phyloP scores from a whole-genome alignment of 768 basidiomycete species.

The Suillus subluteus region DNA sequence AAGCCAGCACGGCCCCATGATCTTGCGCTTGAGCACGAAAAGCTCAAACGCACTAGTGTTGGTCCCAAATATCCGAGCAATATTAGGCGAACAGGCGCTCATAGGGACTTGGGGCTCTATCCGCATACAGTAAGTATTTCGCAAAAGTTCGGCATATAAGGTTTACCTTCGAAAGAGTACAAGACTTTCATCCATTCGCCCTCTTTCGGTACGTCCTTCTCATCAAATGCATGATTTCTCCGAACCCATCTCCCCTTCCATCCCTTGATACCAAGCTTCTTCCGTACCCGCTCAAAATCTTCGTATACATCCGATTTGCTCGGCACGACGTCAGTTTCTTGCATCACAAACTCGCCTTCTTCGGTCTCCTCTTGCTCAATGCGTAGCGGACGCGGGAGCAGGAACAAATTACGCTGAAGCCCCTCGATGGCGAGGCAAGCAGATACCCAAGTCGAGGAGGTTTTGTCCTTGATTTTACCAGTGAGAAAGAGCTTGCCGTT shows the following conservation, averaged over 20 bases:
- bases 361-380: conserved; percentile 43
- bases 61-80: conserved; percentile 87
- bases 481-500: conserved; percentile 86
- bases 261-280: conserved; percentile 69
- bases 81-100: conserved; percentile 79
- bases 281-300: conserved; percentile 83
- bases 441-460: conserved; percentile 67
- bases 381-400: conserved; percentile 75
- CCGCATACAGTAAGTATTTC: conserved; percentile 1
- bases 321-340: conserved; percentile 79
- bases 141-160: background rate
- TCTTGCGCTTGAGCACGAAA: conserved; percentile 92
- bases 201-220: conserved; percentile 71
- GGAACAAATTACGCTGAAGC: conserved; percentile 88
- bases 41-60: conserved; percentile 93
- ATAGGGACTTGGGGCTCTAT: conserved; percentile 57
- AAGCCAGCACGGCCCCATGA: conserved; percentile 99
- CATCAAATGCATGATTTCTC: conserved; percentile 89
- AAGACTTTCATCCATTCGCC: conserved; percentile 95
- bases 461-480: conserved; percentile 88
- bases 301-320: conserved; percentile 69
- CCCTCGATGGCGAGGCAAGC: conserved; percentile 86
- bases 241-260: conserved; percentile 87
- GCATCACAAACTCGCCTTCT: conserved; percentile 37
- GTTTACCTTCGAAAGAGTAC: conserved; percentile 84